phyloP scores from a whole-genome alignment of 805 yeast genomes.

The Yamadazyma insecticola region DNA sequence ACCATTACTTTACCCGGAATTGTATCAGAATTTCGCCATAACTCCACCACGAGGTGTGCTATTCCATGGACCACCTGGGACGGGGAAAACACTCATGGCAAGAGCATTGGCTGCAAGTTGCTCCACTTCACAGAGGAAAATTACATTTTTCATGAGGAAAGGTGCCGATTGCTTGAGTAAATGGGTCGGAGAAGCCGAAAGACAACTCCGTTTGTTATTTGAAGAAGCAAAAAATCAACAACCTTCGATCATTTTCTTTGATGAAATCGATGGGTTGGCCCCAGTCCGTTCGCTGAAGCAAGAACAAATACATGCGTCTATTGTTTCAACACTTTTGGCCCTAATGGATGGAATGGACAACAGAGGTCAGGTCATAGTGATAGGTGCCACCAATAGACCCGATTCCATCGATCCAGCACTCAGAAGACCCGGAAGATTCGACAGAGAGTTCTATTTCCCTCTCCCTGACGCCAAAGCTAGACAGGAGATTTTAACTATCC shows the following conservation, averaged over 20 bases:
- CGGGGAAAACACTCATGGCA: conserved; percentile 98
- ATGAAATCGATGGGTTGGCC: conserved; percentile 97
- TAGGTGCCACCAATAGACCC: conserved; percentile 97
- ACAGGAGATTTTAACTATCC: conserved; percentile 72
- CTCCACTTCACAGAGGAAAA: conserved; percentile 76
- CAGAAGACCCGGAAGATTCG: conserved; percentile 95
- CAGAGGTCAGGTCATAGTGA: conserved; percentile 95
- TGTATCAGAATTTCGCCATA: conserved; percentile 81
- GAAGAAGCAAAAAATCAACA: conserved; percentile 96
- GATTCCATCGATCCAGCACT: conserved; percentile 98
- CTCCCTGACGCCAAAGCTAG: conserved; percentile 81
- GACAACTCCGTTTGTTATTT: conserved; percentile 83
- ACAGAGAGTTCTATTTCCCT: conserved; percentile 94
- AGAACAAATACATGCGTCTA: conserved; percentile 97
- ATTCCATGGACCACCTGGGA: conserved; percentile 99
- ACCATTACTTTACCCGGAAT: conserved; percentile 89
- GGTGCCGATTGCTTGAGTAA: conserved; percentile 97
- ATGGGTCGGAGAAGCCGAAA: conserved; percentile 99
- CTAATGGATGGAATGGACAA: conserved; percentile 99
- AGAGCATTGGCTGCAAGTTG: conserved; percentile 95
- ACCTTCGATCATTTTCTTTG: conserved; percentile 94
- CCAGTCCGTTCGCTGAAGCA: conserved; percentile 97
- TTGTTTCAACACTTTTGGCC: conserved; percentile 91
- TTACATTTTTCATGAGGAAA: conserved; percentile 95
- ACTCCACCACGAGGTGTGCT: conserved; percentile 97